phyloP scores from a whole-genome alignment of 495 filamentous ascomycete genomes.

The Penicillium nucicola region DNA sequence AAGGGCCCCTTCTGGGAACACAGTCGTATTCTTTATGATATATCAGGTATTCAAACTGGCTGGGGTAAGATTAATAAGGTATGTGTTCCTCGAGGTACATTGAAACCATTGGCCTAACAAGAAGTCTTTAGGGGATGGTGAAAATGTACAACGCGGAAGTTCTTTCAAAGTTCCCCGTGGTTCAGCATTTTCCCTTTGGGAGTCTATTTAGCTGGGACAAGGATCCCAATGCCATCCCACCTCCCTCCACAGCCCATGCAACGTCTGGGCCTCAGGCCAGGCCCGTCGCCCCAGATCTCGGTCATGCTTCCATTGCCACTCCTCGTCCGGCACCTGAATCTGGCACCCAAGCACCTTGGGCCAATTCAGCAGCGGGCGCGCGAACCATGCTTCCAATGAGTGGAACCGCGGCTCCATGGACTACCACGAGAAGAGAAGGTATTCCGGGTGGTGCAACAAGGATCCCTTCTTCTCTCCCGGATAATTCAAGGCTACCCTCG shows the following conservation, averaged over 20 bases:
- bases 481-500: conserved; percentile 34
- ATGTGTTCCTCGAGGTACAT: conserved; percentile 1
- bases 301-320: conserved; percentile 10
- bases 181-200: conserved; percentile 72
- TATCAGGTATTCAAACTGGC: conserved; percentile 81
- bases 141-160: conserved; percentile 74
- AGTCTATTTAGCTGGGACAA: conserved; percentile 79
- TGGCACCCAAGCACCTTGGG: conserved; percentile 50
- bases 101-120: neutral
- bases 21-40: conserved; percentile 91
- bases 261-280: conserved; percentile 51
- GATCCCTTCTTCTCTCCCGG: conserved; percentile 14
- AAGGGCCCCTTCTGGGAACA: conserved; percentile 98
- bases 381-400: conserved; percentile 18
- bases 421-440: conserved; percentile 20
- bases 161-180: conserved; percentile 66
- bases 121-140: conserved; percentile 56
- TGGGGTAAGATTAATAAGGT: conserved; percentile 99
- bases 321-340: conserved; percentile 21
- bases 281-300: conserved; percentile 20
- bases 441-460: conserved; percentile 3
- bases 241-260: conserved; percentile 52
- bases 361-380: conserved; percentile 16
- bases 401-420: conserved; percentile 46
- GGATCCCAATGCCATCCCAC: conserved; percentile 57